phyloP scores from a whole-genome alignment of 164 flowering plant genomes.

The Magnolia officinalis region DNA sequence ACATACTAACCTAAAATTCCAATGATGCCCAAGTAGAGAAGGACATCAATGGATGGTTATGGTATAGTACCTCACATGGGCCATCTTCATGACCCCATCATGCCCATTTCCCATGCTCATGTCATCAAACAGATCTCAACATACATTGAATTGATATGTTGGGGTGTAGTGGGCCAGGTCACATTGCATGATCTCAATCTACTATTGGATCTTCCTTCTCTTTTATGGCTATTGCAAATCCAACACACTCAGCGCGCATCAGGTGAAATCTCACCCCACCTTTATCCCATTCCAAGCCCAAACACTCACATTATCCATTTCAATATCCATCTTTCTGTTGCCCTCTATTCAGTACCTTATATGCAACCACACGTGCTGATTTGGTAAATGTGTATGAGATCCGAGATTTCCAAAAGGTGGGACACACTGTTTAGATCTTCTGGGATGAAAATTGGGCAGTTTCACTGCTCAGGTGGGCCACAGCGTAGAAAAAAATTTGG shows the following conservation, averaged over 20 bases:
- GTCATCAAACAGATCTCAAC: background rate
- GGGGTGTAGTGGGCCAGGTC: background rate
- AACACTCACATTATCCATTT: too few species aligned
- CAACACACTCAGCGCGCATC: background rate
- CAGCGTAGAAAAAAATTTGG: too few species aligned
- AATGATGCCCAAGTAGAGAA: background rate
- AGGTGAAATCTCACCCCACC: too few species aligned
- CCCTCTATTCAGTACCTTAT: too few species aligned
- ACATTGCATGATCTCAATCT: background rate
- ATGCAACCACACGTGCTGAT: too few species aligned
- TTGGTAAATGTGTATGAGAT: too few species aligned
- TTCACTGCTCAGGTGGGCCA: too few species aligned
- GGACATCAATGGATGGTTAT: background rate
- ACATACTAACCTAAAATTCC: background rate
- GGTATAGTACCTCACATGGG: background rate
- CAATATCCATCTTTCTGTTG: too few species aligned
- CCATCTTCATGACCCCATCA: background rate
- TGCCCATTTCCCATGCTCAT: background rate
- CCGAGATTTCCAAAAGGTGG: too few species aligned
- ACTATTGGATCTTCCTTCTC: background rate
- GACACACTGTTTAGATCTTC: too few species aligned
- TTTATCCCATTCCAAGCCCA: too few species aligned
- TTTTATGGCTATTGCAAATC: background rate
- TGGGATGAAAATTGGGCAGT: too few species aligned
- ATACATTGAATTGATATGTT: background rate